Conservation (phyloP, 129 eudicot species). For the Scalesia atractyloides region DNA sequence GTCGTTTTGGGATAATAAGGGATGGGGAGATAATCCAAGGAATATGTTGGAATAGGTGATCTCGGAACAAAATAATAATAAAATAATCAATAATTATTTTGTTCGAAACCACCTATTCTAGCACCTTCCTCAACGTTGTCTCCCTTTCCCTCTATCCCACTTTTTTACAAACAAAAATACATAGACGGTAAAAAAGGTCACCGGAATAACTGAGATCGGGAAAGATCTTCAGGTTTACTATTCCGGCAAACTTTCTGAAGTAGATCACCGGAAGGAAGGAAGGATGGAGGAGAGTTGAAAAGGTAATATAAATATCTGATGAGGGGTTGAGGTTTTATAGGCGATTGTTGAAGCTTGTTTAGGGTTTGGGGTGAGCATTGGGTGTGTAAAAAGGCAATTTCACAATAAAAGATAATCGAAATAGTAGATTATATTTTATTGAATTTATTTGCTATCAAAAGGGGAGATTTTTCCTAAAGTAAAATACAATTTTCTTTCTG, state of each 20-base stretch:
- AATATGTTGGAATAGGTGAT: constrained; percentile 4
- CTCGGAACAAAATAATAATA: not conserved
- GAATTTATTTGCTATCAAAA: too few relatives aligned
- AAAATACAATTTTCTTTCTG: too few relatives aligned
- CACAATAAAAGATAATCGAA: too few relatives aligned
- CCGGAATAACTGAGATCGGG: too few relatives aligned
- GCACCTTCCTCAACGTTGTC: constrained; percentile 4
- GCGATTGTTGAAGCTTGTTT: not conserved
- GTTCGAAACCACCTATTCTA: not conserved
- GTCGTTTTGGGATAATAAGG: not conserved
- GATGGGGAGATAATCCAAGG: not conserved
- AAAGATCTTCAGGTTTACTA: not conserved
- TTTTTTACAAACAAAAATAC: not conserved
- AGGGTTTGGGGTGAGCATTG: too few relatives aligned
- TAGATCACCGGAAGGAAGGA: not conserved
- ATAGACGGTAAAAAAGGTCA: not conserved
- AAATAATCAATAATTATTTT: not conserved
- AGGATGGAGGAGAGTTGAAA: not conserved
- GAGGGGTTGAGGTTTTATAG: not conserved
- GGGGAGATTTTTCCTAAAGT: too few relatives aligned
- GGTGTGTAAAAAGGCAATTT: too few relatives aligned
- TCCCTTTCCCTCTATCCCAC: not conserved
- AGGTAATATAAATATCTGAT: not conserved
- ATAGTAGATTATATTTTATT: too few relatives aligned
- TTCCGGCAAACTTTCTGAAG: not conserved